Evolutionary conservation across 495 filamentous ascomycete genomes (phyloP), one percentile per base, ranked within the genome.

Genomic region (Neohortaea acidophila): DNA sequence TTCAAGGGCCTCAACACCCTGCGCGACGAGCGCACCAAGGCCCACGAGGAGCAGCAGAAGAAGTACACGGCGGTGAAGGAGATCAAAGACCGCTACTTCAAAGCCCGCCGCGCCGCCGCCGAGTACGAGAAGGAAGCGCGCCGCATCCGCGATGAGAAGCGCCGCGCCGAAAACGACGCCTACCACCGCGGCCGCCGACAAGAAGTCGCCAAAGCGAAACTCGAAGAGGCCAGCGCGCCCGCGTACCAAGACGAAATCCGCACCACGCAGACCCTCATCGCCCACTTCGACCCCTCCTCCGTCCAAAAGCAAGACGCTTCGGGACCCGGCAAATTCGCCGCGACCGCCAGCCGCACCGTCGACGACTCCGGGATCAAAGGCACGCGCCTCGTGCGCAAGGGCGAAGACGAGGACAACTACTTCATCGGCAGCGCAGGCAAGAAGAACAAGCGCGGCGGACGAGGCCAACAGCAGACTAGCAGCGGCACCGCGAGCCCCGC

Each of bases 371-470:
- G 64, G 36, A 65, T 86, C 39, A 84, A 84, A 68, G 89, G 89
- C 28, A 77, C 70, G 36, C 70, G 66, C 48, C 61, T 94, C 12
- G 58, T 77, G 22, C 77, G 74, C 61, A 94, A 94, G 70, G 69
- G 22, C 4, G 39, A 84, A 44, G 79, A 84, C 37, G 72, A 75
- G 9, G 83, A 92, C 35, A 87, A 92, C 10, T 77, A 81, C 44
- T 94, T 91, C 68, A 79, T 94, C 29, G 67, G 76, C 23, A 81
- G 84, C 12, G 72, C 66, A 30, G 72, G 70, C 21, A 74, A 75
- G n/a, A 93, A 93, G 74, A 82, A 78, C 65, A 86, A 86, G 52
- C 86, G 86, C 59, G 92, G 91, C 72, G 84, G 81, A 49, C 76
- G 76, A 57, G 84, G 81, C 62, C 77, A 76, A 49, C 59, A 15